Evolutionary conservation across 2,329 filamentous ascomycete genomes (phyloP).

Genomic region (Daldinia eschscholtzii): DNA sequence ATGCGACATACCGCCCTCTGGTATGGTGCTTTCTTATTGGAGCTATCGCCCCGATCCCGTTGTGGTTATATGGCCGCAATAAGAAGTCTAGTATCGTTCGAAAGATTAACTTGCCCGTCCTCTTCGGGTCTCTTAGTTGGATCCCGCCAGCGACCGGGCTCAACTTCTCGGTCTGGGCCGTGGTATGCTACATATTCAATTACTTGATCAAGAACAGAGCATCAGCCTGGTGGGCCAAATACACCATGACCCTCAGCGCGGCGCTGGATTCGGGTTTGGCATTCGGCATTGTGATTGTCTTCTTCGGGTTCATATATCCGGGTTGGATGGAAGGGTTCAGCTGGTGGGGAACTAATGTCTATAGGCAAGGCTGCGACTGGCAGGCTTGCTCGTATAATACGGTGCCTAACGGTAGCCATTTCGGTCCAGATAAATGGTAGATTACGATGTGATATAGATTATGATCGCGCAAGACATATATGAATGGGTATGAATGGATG

Average conservation of each 20-base stretch:
- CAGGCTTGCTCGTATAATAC: constrained; percentile 78
- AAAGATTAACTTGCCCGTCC: constrained; percentile 84
- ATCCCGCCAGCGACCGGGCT: constrained; percentile 88
- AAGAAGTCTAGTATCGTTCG: constrained; percentile 73
- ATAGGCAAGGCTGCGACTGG: constrained; percentile 89
- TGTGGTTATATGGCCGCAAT: constrained; percentile 78
- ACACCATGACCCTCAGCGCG: constrained; percentile 88
- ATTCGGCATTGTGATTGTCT: constrained; percentile 84
- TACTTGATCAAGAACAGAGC: constrained; percentile 77
- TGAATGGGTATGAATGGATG: neutral
- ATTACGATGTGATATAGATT: constrained; percentile 1
- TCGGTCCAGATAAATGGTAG: constrained; percentile 74
- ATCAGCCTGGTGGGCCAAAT: constrained; percentile 87
- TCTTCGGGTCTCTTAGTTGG: constrained; percentile 87
- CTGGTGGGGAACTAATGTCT: constrained; percentile 92
- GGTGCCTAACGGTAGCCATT: constrained; percentile 72
- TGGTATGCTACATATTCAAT: constrained; percentile 90
- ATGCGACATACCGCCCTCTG: constrained; percentile 79
- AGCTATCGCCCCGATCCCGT: constrained; percentile 76
- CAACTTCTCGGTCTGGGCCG: constrained; percentile 88
- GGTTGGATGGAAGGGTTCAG: constrained; percentile 78
- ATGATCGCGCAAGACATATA: constrained; percentile 7
- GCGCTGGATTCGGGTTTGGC: constrained; percentile 86
- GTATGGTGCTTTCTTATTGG: constrained; percentile 87
- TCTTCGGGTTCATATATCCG: constrained; percentile 88